A percentile compares a stretch with the other conserved stretches of the same genome.
phyloP scores from a whole-genome alignment of 2,329 filamentous ascomycete species.

The Fusarium succisae region DNA sequence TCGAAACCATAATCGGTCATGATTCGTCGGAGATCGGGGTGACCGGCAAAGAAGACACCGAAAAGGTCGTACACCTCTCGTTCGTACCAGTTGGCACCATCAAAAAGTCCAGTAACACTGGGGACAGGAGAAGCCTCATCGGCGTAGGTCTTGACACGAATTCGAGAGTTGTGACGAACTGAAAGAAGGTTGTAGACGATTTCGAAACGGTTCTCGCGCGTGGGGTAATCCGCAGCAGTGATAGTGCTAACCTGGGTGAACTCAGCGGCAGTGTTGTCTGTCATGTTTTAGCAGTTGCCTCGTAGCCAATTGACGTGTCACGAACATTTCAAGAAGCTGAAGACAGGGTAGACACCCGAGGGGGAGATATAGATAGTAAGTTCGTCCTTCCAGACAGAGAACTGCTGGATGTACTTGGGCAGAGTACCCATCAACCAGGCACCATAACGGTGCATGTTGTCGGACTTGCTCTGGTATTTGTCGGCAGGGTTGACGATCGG shows the following conservation, averaged over 20 bases:
- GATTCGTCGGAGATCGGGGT: constrained; percentile 95
- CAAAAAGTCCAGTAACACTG: constrained; percentile 84
- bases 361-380: constrained; percentile 93
- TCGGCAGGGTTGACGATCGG: constrained; percentile 91
- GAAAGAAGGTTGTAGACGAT: constrained; percentile 97
- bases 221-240: constrained; percentile 95
- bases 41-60: constrained; percentile 94
- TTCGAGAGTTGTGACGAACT: constrained; percentile 94
- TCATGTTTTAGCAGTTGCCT: constrained; percentile 7
- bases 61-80: constrained; percentile 97
- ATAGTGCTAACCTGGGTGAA: constrained; percentile 94
- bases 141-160: constrained; percentile 98
- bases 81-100: constrained; percentile 99
- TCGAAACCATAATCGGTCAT: constrained; percentile 99
- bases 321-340: constrained; percentile 87
- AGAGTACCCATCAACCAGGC: constrained; percentile 96
- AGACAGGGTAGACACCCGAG: constrained; percentile 86
- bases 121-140: constrained; percentile 95
- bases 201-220: constrained; percentile 94
- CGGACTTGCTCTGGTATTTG: constrained; percentile 88
- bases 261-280: constrained; percentile 95
- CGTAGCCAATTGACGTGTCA: constrained; percentile 10
- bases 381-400: constrained; percentile 99
- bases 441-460: constrained; percentile 91
- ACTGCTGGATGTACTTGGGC: constrained; percentile 98